Evolutionary conservation across 2,329 filamentous ascomycete species (phyloP), one percentile per base, ranked within the genome.

Genomic region (Pseudocercospora pini-densiflorae): DNA sequence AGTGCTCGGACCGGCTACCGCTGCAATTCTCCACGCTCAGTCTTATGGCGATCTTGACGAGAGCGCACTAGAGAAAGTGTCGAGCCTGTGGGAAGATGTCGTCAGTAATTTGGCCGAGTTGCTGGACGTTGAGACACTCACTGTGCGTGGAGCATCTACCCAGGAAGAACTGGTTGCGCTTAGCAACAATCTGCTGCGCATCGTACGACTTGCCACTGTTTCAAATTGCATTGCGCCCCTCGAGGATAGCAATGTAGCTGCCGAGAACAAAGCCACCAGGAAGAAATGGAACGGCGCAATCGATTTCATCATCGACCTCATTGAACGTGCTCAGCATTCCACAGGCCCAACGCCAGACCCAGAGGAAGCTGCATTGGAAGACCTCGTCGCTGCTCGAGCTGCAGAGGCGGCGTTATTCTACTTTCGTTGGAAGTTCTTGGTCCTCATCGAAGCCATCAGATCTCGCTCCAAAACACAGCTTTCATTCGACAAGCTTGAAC

Each of bases 11-110:
- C 94, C 97, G 78, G 94, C 93, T 14, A 90, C 91, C 29, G 86
- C 89, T 23, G 92, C 94, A 5, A 87, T 99, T 43, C 81, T 97
- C 33, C 93, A 96, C 76, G 93, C 94, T 8, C 90, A 92, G 70
- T 90, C 89, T 67, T 94, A 93, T 68, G 93, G 95, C 67, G 94
- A 97, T 75, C 87, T 97, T 36, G 91, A 94, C 71, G 95, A 99
- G 74, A 82, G 93, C 12, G 90, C 93, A 1, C 91, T 95, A 69
- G 87, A 85, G 75, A 97, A 94, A 77, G 82, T 98, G 9, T 88
- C 91, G 27, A 85, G 89, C 51, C 83, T 98, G 5, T 98, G 95
- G 93, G 93, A 97, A 71, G 92, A 93, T 70, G 88, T 90, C 5
- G 85, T 92, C 62, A 89, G 90, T 72, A 87, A 90, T 1, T 85